A percentile compares a stretch with the other conserved stretches of the same genome.
phyloP scores from a whole-genome alignment of 225 moss, liverwort and hornwort species.

The Marchantia polymorpha region DNA sequence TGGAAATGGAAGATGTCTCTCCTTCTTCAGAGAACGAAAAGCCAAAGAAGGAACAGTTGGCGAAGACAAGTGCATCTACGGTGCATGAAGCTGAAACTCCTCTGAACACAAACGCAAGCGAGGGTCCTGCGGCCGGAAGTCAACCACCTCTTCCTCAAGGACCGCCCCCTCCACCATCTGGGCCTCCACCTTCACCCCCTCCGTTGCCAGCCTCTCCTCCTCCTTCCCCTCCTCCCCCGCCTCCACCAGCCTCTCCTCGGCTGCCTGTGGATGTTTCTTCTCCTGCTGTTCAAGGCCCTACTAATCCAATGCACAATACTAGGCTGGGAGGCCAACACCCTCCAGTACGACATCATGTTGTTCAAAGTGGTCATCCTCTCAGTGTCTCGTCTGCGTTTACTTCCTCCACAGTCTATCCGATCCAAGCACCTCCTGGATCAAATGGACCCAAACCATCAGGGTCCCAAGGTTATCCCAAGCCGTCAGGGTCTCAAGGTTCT shows the following conservation, averaged over 20 bases:
- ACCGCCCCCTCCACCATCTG: conserved; percentile 52
- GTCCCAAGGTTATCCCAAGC: conserved; percentile 23
- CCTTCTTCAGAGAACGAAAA: conserved; percentile 69
- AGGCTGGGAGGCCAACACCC: conserved; percentile 27
- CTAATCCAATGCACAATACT: conserved; percentile 32
- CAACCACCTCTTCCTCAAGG: conserved; percentile 70
- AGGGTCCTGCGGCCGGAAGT: conserved; percentile 30
- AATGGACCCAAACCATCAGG: conserved; percentile 36
- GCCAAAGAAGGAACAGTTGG: conserved; percentile 9
- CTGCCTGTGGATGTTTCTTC: conserved; percentile 40
- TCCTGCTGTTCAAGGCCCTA: conserved; percentile 26
- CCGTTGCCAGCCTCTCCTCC: conserved; percentile 75
- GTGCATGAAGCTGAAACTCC: conserved; percentile 41
- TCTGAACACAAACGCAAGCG: conserved; percentile 45
- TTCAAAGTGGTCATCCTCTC: conserved; percentile 31
- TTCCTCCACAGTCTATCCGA: conserved; percentile 52
- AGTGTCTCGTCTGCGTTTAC: conserved; percentile 52
- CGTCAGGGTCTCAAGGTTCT: conserved; percentile 14
- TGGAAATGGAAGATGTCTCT: conserved; percentile 99
- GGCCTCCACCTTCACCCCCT: conserved; percentile 74
- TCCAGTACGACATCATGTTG: conserved; percentile 30
- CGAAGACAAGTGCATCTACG: conserved; percentile 23
- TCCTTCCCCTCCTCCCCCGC: conserved; percentile 68
- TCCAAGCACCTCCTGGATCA: conserved; percentile 45
- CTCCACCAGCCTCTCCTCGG: conserved; percentile 55